Evolutionary conservation across 2,329 filamentous ascomycete genomes (phyloP).

Genomic region (Microcyclospora tardicrescens): DNA sequence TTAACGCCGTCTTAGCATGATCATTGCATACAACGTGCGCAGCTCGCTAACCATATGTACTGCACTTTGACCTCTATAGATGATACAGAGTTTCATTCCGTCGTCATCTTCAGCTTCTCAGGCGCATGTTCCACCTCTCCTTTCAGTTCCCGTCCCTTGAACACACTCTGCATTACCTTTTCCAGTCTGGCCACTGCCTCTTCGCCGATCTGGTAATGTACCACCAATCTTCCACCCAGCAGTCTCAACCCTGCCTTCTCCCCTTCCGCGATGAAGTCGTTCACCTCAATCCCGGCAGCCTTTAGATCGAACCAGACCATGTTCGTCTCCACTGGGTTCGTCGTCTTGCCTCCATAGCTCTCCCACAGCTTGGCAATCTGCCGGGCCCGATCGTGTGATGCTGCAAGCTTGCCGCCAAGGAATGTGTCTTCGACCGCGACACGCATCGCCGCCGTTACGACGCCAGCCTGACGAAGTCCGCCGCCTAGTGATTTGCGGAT

Average conservation of each 20-base stretch:
- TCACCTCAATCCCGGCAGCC: constrained; percentile 40
- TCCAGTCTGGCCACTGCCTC: constrained; percentile 47
- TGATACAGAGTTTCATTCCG: background rate
- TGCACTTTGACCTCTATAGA: too few species aligned
- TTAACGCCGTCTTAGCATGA: too few species aligned
- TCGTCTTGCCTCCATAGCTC: constrained; percentile 52
- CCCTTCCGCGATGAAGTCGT: constrained; percentile 42
- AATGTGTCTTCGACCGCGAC: constrained; percentile 74
- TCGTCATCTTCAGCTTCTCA: constrained; percentile 7
- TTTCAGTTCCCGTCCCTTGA: constrained; percentile 15
- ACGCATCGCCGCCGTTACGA: constrained; percentile 61
- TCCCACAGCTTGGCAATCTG: constrained; percentile 55
- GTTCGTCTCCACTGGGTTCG: constrained; percentile 69
- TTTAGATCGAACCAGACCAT: constrained; percentile 78
- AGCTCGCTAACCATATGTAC: too few species aligned
- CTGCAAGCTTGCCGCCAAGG: constrained; percentile 48
- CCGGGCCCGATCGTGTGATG: constrained; percentile 50
- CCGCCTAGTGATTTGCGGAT: constrained; percentile 71
- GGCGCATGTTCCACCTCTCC: constrained; percentile 13
- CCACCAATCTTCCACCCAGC: constrained; percentile 46
- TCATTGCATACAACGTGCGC: too few species aligned
- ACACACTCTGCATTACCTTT: constrained; percentile 37
- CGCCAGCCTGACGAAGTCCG: constrained; percentile 61
- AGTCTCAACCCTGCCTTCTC: constrained; percentile 46
- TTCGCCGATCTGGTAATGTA: constrained; percentile 61